Evolutionary conservation across 73 alveolate genomes (phyloP), one percentile per base, ranked within the genome.

Genomic region (Paraurostyla sp.): DNA sequence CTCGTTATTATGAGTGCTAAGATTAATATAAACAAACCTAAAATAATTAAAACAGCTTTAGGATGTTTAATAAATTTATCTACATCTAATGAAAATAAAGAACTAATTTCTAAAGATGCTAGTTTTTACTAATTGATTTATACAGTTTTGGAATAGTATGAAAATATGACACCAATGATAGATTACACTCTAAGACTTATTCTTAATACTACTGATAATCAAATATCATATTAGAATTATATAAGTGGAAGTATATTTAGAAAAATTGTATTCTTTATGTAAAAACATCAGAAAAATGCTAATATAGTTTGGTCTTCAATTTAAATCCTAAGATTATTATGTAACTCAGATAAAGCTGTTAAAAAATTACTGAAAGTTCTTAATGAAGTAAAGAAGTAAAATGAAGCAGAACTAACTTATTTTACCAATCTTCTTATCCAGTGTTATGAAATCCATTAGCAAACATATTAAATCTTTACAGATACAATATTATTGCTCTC

Each of bases 41-140:
- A 69, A 38, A 85, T 85, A 0, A 41, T 85, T 7, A 85, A 85
- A 27, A 85, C 93, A 11, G 93, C 82, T 11, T 29, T 85, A 0
- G 93, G 93, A 15, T 85, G 93, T 69, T 59, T 85, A 22, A 85
- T 71, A 23, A 85, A 85, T 38, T 45, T 85, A 2, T 54, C 83
- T 16, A 33, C 88, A 0, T 33, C 81, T 40, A 29, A 18, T 20
- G 83, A 69, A 13, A 41, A 54, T 11, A 85, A 85, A 36, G 80
- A 85, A 35, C 13, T n/a, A 20, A 16, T 85, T 0, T 45, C 73
- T 0, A 46, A 50, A 36, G 93, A 85, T n/a, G 87, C 83, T 15
- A 51, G 59, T 38, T 85, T 52, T 41, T 85, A 85, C 54, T 43
- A 85, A 33, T 33, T 85, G 30, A 45, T 85, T 4, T 85, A 85